Evolutionary conservation across 345 rosid genomes (phyloP), one percentile per base, ranked within the genome.

Genomic region (Hevea brasiliensis): DNA sequence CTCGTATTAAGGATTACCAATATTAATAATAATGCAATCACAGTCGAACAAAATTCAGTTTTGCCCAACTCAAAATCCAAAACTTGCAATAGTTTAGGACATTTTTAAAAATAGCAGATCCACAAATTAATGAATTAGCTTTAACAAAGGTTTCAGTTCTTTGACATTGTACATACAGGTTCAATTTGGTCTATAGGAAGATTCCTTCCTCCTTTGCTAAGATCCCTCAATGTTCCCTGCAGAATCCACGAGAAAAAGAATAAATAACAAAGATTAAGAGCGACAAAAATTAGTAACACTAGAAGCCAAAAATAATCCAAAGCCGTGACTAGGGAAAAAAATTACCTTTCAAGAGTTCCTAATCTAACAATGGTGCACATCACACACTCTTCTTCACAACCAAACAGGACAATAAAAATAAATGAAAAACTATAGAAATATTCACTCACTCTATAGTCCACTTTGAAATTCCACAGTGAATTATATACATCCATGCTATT

Each of bases 151-250:
- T 69, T 57, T 26, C 59, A 72, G 65, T 23, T 29, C 29, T 59
- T 51, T 50, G 48, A 74, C 40, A 32, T 50, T n/a, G 61, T 37
- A 81, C 83, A 65, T 89, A 89, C 93, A 57, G 82, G 82, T 57
- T 87, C 88, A 48, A 67, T 77, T 71, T 84, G 89, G 72, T 84
- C 90, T 27, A 73, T 17, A 41, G 87, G 76, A 75, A 79, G 70
- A 76, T 65, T 85, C 78, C 88, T 87, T 70, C 83, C 90, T 59
- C 93, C 90, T 80, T 87, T 89, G 58, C 86, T 89, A 72, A 89
- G 87, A 82, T 89, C 90, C 77, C 94, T 85, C 60, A 89, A 72
- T 58, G 88, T 86, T 79, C 94, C 94, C 94, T 89, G 87, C 75
- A 70, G 11, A 77, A 45, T 59, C 61, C 78, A 64, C 75, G 61